Percentiles rank a stretch among this genome's conserved stretches.
phyloP scores from a whole-genome alignment of 768 basidiomycete species.

The Suillus variegatus region DNA sequence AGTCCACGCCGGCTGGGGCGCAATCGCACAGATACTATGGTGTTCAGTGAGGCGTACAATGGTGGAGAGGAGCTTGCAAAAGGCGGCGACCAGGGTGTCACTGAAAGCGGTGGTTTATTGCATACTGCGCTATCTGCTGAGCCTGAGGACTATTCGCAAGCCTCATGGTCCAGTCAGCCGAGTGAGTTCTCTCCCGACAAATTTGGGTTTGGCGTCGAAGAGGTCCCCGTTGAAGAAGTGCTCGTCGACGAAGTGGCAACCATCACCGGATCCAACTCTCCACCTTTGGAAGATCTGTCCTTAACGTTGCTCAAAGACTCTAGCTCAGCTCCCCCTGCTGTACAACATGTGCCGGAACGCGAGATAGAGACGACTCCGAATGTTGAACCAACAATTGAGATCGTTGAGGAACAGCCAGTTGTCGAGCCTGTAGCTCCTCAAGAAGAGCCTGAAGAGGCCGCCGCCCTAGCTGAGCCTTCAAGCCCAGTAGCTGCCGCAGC shows the following conservation, averaged over 20 bases:
- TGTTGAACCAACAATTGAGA: neutral
- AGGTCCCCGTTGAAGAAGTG: constrained; percentile 20
- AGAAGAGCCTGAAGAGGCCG: neutral
- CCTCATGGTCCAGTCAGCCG: constrained; percentile 16
- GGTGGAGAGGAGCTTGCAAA: constrained; percentile 41
- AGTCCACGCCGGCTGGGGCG: constrained; percentile 53
- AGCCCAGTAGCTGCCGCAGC: neutral
- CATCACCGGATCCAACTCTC: constrained; percentile 23
- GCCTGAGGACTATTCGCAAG: constrained; percentile 8
- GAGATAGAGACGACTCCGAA: constrained; percentile 1
- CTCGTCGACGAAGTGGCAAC: constrained; percentile 18
- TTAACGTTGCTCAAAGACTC: constrained; percentile 28
- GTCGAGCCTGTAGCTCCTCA: neutral
- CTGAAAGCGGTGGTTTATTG: constrained; percentile 11
- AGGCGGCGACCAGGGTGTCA: constrained; percentile 11
- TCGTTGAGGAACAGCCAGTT: neutral
- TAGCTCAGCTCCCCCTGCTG: constrained; percentile 6
- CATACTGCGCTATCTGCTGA: constrained; percentile 16
- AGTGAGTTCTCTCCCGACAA: neutral
- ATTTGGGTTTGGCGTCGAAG: constrained; percentile 25
- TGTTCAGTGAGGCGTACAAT: constrained; percentile 50
- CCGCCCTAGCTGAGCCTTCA: neutral
- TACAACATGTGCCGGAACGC: constrained; percentile 4
- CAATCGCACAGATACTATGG: constrained; percentile 74
- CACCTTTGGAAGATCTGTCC: constrained; percentile 27